Evolutionary conservation across 371 early-diverging fungal genomes (phyloP).

Genomic region (Rhizopus arrhizus): DNA sequence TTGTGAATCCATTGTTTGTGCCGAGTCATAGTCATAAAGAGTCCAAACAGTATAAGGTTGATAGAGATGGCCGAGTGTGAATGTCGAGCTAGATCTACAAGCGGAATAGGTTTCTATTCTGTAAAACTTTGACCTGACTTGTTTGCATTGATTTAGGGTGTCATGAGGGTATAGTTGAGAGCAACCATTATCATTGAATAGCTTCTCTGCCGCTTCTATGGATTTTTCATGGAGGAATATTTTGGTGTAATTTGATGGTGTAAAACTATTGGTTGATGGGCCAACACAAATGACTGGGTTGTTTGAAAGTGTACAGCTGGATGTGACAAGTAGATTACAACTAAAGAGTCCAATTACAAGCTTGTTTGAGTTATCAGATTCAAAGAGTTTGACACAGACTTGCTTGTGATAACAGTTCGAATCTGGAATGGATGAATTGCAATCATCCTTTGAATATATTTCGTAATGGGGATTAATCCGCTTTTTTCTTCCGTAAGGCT

Average conservation of each 20-base stretch:
- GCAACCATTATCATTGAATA: constrained; percentile 13
- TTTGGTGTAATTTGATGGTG: constrained; percentile 13
- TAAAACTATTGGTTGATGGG: constrained; percentile 14
- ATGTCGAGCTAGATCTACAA: constrained; percentile 14
- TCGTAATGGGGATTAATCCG: constrained; percentile 13
- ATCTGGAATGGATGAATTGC: constrained; percentile 14
- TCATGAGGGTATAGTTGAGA: constrained; percentile 15
- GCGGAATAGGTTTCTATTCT: constrained; percentile 16
- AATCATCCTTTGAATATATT: constrained; percentile 16
- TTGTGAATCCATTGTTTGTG: constrained; percentile 18
- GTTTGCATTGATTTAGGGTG: constrained; percentile 11
- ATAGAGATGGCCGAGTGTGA: constrained; percentile 14
- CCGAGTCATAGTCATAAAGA: constrained; percentile 8
- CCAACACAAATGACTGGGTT: constrained; percentile 10
- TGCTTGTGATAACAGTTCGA: neutral
- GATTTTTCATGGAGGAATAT: constrained; percentile 20
- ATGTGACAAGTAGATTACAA: constrained; percentile 21
- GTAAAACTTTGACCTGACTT: constrained; percentile 16
- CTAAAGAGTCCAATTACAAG: constrained; percentile 15
- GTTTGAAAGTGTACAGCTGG: constrained; percentile 16
- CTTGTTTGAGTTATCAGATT: constrained; percentile 10
- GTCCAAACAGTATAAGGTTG: constrained; percentile 21
- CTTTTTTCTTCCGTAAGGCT: constrained; percentile 20
- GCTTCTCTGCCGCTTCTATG: constrained; percentile 6
- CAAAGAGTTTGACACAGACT: constrained; percentile 13